These are phyloP conservation scores for Xylariaceae sp. DNA, from an alignment of 2,329 filamentous ascomycete genomes.

Conservation along the genomic window DNA sequence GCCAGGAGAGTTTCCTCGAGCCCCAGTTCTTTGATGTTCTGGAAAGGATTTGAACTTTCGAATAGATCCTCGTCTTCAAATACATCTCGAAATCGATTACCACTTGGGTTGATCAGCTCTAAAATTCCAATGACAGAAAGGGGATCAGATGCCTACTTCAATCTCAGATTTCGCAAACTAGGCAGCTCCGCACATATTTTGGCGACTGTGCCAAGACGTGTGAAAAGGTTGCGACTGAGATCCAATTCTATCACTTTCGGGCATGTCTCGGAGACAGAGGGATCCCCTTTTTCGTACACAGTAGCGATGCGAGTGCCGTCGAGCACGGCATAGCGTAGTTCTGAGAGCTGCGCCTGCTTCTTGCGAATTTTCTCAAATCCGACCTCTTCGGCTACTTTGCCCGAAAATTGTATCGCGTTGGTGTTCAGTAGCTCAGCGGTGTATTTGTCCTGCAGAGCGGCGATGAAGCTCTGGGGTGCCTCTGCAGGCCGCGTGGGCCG, in stretches of 20 bases:
- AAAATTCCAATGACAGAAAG: background rate
- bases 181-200: conserved; percentile 68
- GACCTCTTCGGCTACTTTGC: conserved; percentile 85
- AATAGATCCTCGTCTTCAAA: conserved; percentile 39
- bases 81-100: conserved; percentile 62
- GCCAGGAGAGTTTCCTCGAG: conserved; percentile 63
- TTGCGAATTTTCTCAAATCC: conserved; percentile 90
- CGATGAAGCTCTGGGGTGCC: conserved; percentile 65
- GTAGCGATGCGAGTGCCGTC: conserved; percentile 65
- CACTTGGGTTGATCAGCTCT: conserved; percentile 45
- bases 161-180: conserved; percentile 60
- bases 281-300: conserved; percentile 32
- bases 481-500: conserved; percentile 71
- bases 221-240: conserved; percentile 78
- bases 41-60: conserved; percentile 39
- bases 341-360: conserved; percentile 72
- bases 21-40: conserved; percentile 55
- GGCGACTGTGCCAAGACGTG: conserved; percentile 60
- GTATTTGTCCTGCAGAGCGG: conserved; percentile 81
- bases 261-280: conserved; percentile 48
- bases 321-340: conserved; percentile 76
- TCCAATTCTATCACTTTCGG: conserved; percentile 75
- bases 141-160: conserved; percentile 58
- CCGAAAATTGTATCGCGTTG: conserved; percentile 63
- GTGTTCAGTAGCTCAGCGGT: conserved; percentile 52